Conservation (phyloP, 352 stramenopile species). For the Elongisporangium undulatum region DNA sequence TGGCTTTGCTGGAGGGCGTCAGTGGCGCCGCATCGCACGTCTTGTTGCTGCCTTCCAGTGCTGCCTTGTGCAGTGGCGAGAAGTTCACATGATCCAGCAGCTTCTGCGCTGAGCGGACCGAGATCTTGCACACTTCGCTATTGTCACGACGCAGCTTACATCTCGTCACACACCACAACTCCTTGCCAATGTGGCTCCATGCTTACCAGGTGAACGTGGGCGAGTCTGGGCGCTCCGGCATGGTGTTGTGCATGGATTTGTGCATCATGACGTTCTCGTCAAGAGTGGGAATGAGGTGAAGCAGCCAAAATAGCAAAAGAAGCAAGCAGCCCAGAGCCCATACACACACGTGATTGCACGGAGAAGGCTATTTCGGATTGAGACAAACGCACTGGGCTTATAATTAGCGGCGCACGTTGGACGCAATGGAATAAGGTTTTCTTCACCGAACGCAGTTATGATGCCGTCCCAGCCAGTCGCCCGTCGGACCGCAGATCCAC, state of each 20-base stretch:
- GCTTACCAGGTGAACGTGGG: constrained; percentile 70
- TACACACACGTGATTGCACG: neutral
- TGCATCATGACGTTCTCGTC: neutral
- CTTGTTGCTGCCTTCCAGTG: constrained; percentile 42
- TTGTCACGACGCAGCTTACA: constrained; percentile 1
- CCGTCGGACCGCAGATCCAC: neutral
- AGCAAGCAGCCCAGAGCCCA: neutral
- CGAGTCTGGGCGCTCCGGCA: constrained; percentile 27
- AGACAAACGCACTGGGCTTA: neutral
- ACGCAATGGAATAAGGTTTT: too few species aligned
- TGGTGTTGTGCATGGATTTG: constrained; percentile 7
- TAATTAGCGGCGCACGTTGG: neutral
- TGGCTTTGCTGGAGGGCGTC: constrained; percentile 11
- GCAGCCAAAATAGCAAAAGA: constrained; percentile 2
- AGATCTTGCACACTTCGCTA: constrained; percentile 88
- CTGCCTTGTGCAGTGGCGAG: constrained; percentile 81
- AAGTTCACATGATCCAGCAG: constrained; percentile 87
- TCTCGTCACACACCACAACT: constrained; percentile 3
- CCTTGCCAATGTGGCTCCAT: neutral
- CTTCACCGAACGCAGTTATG: neutral
- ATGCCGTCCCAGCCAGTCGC: neutral
- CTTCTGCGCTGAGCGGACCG: constrained; percentile 82
- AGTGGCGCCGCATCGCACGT: constrained; percentile 5
- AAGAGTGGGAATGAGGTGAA: neutral
- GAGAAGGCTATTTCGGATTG: neutral